A percentile compares a stretch with the other conserved stretches of the same genome.
Evolutionary conservation across 139 green algal species (phyloP).

Genomic region (Penium margaritaceum): DNA sequence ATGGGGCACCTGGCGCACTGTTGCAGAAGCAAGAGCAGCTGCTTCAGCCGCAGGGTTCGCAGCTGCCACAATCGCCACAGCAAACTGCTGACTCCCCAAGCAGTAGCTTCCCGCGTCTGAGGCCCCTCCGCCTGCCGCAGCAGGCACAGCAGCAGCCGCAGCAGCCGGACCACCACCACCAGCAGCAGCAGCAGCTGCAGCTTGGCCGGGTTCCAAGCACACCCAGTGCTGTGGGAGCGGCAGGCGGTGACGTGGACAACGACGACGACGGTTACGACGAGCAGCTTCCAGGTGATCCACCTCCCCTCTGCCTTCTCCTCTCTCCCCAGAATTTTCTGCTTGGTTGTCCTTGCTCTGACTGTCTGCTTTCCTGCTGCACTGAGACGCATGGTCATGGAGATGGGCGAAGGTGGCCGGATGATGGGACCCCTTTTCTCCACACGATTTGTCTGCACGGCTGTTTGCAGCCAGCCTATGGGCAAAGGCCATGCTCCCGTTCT

Average conservation of each 20-base stretch:
- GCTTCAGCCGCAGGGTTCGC: too few species aligned
- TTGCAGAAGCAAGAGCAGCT: too few species aligned
- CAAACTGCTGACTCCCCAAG: not conserved
- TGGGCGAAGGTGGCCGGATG: not conserved
- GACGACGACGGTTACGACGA: constrained; percentile 20
- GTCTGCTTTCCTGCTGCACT: too few species aligned
- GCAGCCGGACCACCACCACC: not conserved
- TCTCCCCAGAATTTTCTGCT: constrained; percentile 1
- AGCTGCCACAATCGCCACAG: too few species aligned
- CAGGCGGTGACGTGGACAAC: not conserved
- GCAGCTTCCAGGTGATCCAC: constrained; percentile 24
- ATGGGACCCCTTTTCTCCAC: too few species aligned
- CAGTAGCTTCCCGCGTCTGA: not conserved
- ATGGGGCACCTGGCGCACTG: not conserved
- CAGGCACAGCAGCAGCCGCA: not conserved
- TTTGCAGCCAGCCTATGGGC: too few species aligned
- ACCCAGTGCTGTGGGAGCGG: not conserved
- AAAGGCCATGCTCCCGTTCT: too few species aligned
- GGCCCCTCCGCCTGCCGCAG: not conserved
- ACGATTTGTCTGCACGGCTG: too few species aligned
- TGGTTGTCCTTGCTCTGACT: too few species aligned
- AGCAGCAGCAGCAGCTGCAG: not conserved
- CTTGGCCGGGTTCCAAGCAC: not conserved
- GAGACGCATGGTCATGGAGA: not conserved
- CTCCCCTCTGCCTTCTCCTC: constrained; percentile 1